A percentile compares a stretch with the other conserved stretches of the same genome.
Conservation (phyloP, 768 basidiomycete genomes). For the Pisolithus marmoratus region DNA sequence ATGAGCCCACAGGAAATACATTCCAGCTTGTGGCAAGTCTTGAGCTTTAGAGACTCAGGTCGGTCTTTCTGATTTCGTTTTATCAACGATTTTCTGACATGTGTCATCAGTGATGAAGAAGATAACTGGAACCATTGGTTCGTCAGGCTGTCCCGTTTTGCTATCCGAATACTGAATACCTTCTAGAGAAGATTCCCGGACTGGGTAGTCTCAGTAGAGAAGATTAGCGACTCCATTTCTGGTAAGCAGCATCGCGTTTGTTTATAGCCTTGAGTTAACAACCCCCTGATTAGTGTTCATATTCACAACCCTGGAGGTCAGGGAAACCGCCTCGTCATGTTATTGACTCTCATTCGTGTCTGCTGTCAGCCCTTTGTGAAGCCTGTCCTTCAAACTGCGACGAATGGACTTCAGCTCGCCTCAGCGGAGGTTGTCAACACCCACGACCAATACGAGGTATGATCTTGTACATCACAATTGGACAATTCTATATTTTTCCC, state of each 20-base stretch:
- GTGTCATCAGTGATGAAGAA: conserved; percentile 59
- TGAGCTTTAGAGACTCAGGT: conserved; percentile 81
- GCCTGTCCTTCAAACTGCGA: conserved; percentile 70
- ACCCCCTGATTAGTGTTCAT: conserved; percentile 58
- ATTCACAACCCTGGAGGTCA: conserved; percentile 78
- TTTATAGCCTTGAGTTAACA: background rate
- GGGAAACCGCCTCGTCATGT: background rate
- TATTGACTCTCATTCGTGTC: background rate
- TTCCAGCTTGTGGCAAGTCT: conserved; percentile 74
- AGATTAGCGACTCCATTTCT: conserved; percentile 67
- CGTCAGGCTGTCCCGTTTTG: conserved; percentile 6
- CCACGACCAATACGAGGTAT: conserved; percentile 73
- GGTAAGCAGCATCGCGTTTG: conserved; percentile 32
- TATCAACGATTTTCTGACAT: background rate
- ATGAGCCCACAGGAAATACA: conserved; percentile 91
- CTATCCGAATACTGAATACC: background rate
- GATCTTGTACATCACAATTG: background rate
- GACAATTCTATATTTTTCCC: background rate
- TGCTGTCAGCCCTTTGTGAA: conserved; percentile 66
- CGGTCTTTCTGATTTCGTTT: background rate
- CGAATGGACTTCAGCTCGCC: conserved; percentile 50
- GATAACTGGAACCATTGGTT: conserved; percentile 68
- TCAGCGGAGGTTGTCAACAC: conserved; percentile 76
- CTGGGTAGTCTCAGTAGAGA: conserved; percentile 68
- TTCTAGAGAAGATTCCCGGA: conserved; percentile 77